Base-by-base conservation (phyloP, 768 basidiomycete species). In the Termitomyces sp. region DNA sequence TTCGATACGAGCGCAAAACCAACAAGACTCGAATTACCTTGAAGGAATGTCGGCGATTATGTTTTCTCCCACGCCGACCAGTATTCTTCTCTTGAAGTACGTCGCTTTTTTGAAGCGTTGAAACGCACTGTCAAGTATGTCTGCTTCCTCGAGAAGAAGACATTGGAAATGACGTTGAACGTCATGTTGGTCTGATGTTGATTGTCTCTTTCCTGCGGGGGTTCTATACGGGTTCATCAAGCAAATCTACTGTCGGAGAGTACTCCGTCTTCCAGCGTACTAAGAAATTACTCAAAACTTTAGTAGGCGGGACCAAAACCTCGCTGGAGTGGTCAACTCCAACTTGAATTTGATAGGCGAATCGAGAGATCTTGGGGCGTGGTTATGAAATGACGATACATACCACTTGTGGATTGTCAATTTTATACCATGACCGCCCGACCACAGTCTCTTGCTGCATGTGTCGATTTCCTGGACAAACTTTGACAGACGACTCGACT, bases 121-220 rank as follows among this genome's bases (percentile, higher is more conserved):
- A 35, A 2, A 28, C 50, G 45, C 43, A 59, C 58, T 24, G 15
- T 55, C 28, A 59, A 49, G 28, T 21, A 19, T 19, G 46, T 59
- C 1, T 26, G 8, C 46, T 28, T 28, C 28, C 28, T 28, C 4
- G 28, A 28, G 30, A 46, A 3, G 49, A 38, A 12, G 35, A 37
- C 9, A 17, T 12, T 37, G 5, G 14, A 37, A 58, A 49, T 19
- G 9, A 19, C 6, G 19, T 45, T 5, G 35, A 28, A 12, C 5
- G 26, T 38, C 24, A 28, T 15, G 43, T 54, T 17, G 42, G n/a
- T n/a, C 14, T 40, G 3, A 53, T 58, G 52, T 28, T 58, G n/a
- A 17, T 26, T 9, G 34, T 42, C 7, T 58, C 57, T 4, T 45
- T 50, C 51, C 54, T 7, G 9, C 49, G 4, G 52, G 44, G 21